Evolutionary conservation across 164 flowering plant genomes (phyloP).

Genomic region (Piper longum): DNA sequence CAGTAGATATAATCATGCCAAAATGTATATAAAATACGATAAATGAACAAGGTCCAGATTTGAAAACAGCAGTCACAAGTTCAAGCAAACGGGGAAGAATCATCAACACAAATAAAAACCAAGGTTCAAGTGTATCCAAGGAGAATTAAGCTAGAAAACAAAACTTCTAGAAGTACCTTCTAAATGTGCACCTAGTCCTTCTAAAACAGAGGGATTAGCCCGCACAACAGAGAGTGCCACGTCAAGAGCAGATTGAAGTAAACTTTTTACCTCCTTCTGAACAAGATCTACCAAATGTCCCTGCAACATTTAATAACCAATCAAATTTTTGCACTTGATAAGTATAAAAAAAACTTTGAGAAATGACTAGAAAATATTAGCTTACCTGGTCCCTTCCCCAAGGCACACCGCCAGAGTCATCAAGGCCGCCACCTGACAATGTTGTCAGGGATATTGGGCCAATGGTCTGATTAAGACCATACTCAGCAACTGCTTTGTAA

Average conservation of each 20-base stretch:
- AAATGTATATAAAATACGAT: too few species aligned
- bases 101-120: background rate
- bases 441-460: conserved; percentile 85
- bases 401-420: conserved; percentile 68
- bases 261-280: conserved; percentile 70
- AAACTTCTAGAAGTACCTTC: conserved; percentile 43
- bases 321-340: conserved; percentile 6
- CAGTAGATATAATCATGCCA: too few species aligned
- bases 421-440: conserved; percentile 82
- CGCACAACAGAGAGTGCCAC: conserved; percentile 79
- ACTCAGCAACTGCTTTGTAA: conserved; percentile 94
- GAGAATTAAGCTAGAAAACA: background rate
- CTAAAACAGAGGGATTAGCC: conserved; percentile 81
- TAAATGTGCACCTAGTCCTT: conserved; percentile 91
- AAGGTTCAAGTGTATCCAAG: background rate
- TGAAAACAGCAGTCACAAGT: background rate
- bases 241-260: conserved; percentile 85
- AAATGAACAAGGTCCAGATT: too few species aligned
- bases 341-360: background rate
- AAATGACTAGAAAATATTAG: background rate
- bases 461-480: conserved; percentile 79
- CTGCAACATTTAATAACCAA: conserved; percentile 23
- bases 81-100: background rate
- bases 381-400: conserved; percentile 92
- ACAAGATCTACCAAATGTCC: conserved; percentile 96